phyloP scores from a whole-genome alignment of 2,329 filamentous ascomycete species.

The Grosmannia serpens region DNA sequence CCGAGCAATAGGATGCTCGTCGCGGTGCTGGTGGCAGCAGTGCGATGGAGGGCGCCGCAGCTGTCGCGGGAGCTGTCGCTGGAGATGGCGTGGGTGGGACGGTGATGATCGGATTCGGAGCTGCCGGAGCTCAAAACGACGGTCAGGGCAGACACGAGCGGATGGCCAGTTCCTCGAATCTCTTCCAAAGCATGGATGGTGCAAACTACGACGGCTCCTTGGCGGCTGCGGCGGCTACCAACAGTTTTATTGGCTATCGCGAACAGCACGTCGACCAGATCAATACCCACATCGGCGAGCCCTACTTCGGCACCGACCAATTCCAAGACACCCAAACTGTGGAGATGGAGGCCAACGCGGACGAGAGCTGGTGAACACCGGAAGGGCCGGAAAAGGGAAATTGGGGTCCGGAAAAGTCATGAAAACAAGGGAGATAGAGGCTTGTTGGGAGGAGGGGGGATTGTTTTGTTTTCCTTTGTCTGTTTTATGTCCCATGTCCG shows the following conservation, averaged over 20 bases:
- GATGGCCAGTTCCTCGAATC: not conserved
- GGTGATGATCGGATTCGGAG: not conserved
- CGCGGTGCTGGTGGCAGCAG: constrained; percentile 2
- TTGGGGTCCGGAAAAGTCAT: not conserved
- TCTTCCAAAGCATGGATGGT: constrained; percentile 1
- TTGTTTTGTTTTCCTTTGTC: not conserved
- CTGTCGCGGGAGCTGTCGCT: not conserved
- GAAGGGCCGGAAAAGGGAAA: not conserved
- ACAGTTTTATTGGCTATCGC: not conserved
- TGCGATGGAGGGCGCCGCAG: not conserved
- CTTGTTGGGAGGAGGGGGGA: not conserved
- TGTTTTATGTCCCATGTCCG: not conserved
- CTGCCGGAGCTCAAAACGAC: not conserved
- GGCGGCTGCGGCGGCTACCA: not conserved
- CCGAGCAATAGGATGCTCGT: constrained; percentile 30
- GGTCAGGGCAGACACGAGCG: not conserved
- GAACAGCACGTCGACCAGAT: not conserved
- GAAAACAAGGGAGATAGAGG: not conserved
- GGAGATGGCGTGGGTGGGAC: not conserved
- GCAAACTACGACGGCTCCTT: not conserved
- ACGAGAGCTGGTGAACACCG: not conserved
- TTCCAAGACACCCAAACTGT: not conserved
- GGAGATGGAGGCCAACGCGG: not conserved
- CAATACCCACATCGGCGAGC: not conserved
- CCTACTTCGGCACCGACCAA: not conserved